A percentile compares a stretch with the other conserved stretches of the same genome.
These are phyloP conservation scores for Corynascus novoguineensis DNA, from an alignment of 495 filamentous ascomycete species.

Conservation along the genomic window DNA sequence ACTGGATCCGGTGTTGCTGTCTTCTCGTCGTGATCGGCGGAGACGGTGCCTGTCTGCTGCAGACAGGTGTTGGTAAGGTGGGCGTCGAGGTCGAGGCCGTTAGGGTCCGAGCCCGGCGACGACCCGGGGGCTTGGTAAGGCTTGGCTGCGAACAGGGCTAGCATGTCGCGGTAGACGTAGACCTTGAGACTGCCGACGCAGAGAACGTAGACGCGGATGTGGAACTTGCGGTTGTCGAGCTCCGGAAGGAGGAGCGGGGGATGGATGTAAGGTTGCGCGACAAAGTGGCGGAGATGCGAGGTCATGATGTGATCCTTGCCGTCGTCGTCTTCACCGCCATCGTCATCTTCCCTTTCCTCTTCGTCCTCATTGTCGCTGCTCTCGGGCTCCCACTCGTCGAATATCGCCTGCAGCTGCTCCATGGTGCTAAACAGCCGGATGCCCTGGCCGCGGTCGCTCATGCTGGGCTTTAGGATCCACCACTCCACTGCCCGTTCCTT, in stretches of 20 bases:
- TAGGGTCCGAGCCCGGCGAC: constrained; percentile 26
- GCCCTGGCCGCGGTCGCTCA: constrained; percentile 94
- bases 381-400: constrained; percentile 77
- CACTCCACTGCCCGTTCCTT: constrained; percentile 49
- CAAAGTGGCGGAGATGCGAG: constrained; percentile 90
- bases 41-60: constrained; percentile 43
- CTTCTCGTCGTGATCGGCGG: background rate
- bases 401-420: constrained; percentile 73
- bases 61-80: constrained; percentile 97
- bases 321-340: background rate
- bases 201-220: constrained; percentile 86
- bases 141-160: constrained; percentile 80
- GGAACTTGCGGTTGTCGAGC: constrained; percentile 73
- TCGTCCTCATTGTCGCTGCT: constrained; percentile 55
- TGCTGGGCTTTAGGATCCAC: constrained; percentile 97
- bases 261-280: constrained; percentile 93
- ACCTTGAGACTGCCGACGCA: constrained; percentile 69
- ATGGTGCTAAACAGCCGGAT: constrained; percentile 82
- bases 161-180: constrained; percentile 84
- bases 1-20: constrained; percentile 41
- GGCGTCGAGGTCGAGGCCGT: constrained; percentile 51
- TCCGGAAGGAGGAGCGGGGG: constrained; percentile 71
- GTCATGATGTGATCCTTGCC: constrained; percentile 62
- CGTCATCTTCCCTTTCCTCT: constrained; percentile 28
- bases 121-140: constrained; percentile 51